Percentiles rank a stretch among this genome's conserved stretches.
Evolutionary conservation across 2,329 filamentous ascomycete species (phyloP).

Genomic region (Fusarium sp.): DNA sequence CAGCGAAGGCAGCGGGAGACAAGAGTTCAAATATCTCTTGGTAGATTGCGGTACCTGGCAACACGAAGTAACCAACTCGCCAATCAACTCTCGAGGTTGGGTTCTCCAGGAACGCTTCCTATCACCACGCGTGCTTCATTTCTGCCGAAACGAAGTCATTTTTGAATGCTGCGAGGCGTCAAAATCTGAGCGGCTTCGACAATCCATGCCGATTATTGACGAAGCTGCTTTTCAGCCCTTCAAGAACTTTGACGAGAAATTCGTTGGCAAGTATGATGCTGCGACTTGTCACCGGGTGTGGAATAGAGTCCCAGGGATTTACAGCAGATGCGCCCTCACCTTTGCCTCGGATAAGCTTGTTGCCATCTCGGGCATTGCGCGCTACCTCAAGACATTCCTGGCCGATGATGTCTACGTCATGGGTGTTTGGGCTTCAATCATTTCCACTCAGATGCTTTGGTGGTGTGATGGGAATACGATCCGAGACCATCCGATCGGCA

Average conservation of each 20-base stretch:
- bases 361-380: neutral
- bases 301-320: neutral
- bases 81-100: neutral
- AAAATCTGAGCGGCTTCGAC: neutral
- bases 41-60: neutral
- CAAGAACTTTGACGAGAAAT: neutral
- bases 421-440: neutral
- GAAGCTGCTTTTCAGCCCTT: neutral
- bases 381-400: neutral
- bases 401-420: neutral
- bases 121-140: neutral
- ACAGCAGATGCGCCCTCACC: neutral
- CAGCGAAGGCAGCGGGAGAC: neutral
- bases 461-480: neutral
- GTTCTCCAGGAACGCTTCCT: neutral
- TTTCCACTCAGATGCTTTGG: neutral
- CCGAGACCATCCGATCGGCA: neutral
- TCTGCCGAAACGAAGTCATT: neutral
- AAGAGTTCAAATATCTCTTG: neutral
- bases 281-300: neutral
- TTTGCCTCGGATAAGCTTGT: neutral
- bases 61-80: neutral
- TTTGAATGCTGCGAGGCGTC: neutral
- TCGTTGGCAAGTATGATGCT: neutral
- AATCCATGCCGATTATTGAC: neutral